These are phyloP conservation scores for Euphorbia schlechtendalii DNA, from an alignment of 441 rosid genomes.

Conservation along the genomic window DNA sequence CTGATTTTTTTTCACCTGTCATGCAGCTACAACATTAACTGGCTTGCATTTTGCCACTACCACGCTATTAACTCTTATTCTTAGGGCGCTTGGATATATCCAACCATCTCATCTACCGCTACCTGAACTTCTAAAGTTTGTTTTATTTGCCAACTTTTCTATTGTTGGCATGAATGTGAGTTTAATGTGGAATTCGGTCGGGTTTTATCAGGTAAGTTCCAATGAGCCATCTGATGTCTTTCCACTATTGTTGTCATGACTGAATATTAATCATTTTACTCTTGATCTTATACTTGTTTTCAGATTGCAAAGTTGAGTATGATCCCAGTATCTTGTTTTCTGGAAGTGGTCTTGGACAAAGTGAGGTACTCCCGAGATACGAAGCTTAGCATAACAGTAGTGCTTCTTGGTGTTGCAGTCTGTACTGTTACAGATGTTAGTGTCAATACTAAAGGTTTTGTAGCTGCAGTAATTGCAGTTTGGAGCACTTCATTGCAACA, in stretches of 20 bases:
- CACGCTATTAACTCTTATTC: constrained; percentile 63
- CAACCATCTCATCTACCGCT: constrained; percentile 72
- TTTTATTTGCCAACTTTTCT: constrained; percentile 86
- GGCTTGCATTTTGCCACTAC: constrained; percentile 96
- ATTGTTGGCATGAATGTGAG: constrained; percentile 99
- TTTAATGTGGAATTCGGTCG: constrained; percentile 99
- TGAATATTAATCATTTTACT: constrained; percentile 3
- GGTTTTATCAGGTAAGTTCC: constrained; percentile 83
- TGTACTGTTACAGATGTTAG: constrained; percentile 98
- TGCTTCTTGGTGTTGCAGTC: constrained; percentile 90
- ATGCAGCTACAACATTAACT: constrained; percentile 91
- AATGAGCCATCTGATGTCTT: not conserved
- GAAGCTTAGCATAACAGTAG: constrained; percentile 84
- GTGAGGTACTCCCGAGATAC: constrained; percentile 92
- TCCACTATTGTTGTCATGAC: constrained; percentile 10
- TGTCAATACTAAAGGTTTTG: constrained; percentile 83
- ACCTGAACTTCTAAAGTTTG: constrained; percentile 70
- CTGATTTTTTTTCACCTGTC: constrained; percentile 24
- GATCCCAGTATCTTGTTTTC: constrained; percentile 94
- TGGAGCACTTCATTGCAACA: constrained; percentile 98
- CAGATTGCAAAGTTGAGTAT: constrained; percentile 97
- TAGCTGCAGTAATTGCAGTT: constrained; percentile 81
- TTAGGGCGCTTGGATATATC: constrained; percentile 81
- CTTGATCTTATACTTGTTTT: constrained; percentile 16
- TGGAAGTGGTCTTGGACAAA: constrained; percentile 88